These are phyloP conservation scores for Leccinum incarnatum DNA, from an alignment of 768 basidiomycete species.

Conservation along the genomic window DNA sequence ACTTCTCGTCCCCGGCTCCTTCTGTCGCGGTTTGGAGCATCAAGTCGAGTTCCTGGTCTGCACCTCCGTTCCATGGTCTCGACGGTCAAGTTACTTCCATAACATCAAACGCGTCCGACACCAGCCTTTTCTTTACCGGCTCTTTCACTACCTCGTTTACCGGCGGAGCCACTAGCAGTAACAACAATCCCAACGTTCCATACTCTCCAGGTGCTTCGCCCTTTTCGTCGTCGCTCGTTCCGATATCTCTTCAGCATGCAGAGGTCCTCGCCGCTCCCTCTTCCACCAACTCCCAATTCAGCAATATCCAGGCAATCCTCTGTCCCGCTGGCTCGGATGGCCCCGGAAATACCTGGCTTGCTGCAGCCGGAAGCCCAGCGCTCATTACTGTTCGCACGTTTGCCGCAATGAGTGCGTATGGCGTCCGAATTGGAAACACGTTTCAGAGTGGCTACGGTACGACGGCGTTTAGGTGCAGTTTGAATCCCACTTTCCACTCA, in stretches of 20 bases:
- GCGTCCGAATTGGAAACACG: constrained; percentile 89
- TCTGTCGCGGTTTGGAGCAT: constrained; percentile 73
- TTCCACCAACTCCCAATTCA: constrained; percentile 56
- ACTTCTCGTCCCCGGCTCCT: constrained; percentile 63
- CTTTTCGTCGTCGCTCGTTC: constrained; percentile 87
- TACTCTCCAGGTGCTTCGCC: constrained; percentile 79
- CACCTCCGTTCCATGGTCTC: constrained; percentile 80
- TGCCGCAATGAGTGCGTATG: constrained; percentile 67
- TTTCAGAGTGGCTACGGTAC: constrained; percentile 80
- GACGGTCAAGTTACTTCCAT: constrained; percentile 73
- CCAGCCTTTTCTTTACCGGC: constrained; percentile 84
- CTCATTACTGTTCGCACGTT: constrained; percentile 78
- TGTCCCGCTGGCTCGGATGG: constrained; percentile 87
- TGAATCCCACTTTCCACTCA: not conserved
- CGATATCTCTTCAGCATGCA: constrained; percentile 65
- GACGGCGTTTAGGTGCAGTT: constrained; percentile 73
- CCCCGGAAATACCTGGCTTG: constrained; percentile 82
- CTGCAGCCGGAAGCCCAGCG: constrained; percentile 64
- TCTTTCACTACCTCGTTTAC: constrained; percentile 77
- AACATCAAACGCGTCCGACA: constrained; percentile 62
- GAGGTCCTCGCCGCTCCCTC: constrained; percentile 59
- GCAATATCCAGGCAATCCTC: constrained; percentile 64
- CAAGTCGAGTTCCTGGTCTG: constrained; percentile 64
- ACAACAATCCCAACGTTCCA: constrained; percentile 83
- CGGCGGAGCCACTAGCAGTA: constrained; percentile 50